phyloP scores from a whole-genome alignment of 345 rosid genomes.

The Noccaea bulbosa region DNA sequence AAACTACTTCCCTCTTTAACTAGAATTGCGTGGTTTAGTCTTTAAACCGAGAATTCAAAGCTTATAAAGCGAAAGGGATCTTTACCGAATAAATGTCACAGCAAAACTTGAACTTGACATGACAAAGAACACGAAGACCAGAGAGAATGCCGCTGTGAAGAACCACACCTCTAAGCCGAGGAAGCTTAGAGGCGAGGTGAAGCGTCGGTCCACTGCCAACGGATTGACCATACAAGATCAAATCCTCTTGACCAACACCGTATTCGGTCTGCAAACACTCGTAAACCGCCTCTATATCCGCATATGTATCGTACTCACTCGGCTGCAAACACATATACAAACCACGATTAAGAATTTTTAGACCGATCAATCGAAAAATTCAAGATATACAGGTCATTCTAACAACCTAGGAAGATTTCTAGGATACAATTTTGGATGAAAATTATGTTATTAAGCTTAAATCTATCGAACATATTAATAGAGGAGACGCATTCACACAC shows the following conservation, averaged over 20 bases:
- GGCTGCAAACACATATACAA: slow-evolving; percentile 58
- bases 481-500: slow-evolving; percentile 52
- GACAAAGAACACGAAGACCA: slow-evolving; percentile 98
- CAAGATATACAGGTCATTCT: slow-evolving; percentile 8
- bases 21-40: neutral
- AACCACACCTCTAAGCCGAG: slow-evolving; percentile 95
- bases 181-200: slow-evolving; percentile 94
- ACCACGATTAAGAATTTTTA: neutral
- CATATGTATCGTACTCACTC: slow-evolving; percentile 88
- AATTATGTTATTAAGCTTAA: slow-evolving; percentile 3
- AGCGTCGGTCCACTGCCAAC: slow-evolving; percentile 98
- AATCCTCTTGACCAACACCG: slow-evolving; percentile 89
- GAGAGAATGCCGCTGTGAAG: slow-evolving; percentile 98
- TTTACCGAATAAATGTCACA: slow-evolving; percentile 86
- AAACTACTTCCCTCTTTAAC: neutral
- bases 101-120: slow-evolving; percentile 82
- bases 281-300: slow-evolving; percentile 96
- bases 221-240: slow-evolving; percentile 94
- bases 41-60: neutral
- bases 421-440: neutral
- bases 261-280: slow-evolving; percentile 89
- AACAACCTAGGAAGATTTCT: slow-evolving; percentile 21
- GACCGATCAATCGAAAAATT: neutral
- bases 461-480: neutral
- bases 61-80: neutral